Evolutionary conservation across 2,329 filamentous ascomycete species (phyloP), one percentile per base, ranked within the genome.

Genomic region (Nemania sp.): DNA sequence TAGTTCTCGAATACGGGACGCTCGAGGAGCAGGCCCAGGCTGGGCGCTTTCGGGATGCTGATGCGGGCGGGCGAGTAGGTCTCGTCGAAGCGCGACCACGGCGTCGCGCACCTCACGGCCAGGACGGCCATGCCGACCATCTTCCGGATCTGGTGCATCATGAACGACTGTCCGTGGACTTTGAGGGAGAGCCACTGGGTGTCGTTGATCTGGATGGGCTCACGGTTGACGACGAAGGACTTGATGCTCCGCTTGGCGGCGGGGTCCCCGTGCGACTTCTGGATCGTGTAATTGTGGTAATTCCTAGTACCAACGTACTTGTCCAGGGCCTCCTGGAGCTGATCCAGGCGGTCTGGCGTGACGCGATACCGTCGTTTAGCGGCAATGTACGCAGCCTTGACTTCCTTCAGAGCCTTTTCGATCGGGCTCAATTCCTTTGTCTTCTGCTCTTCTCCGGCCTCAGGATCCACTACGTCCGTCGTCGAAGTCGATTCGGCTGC

Each of bases 81-180:
- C 62, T 96, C 84, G 0, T 78, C 74, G 67, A 99, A 90, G 29
- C 90, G 85, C 11, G 84, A 79, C 3, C 87, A 80, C 3, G 90
- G 82, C n/a, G 88, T 88, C 52, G 92, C 95, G 74, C 90, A 96
- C 39, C 95, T 88, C 6, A 96, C 89, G 5, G 94, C 81, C 62
- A 99, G 81, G 35, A 91, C 87, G 9, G 87, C 91, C 89, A 99
- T 92, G 58, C 91, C 92, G 15, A 99, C 91, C 95, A 99, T 98
- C 78, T 98, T 99, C 71, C 95, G 89, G 76, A 99, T 99, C 79
- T 99, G 95, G 77, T 99, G 95, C 95, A 99, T 99, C 95, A 99
- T 99, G 83, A 99, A 99, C 72, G 90, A 94, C 77, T 99, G 95
- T 0, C 95, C 95, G 76, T 99, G 95, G 21, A 99, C 93, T 74